These are phyloP conservation scores for Phaeomoniella chlamydospora DNA, from an alignment of 2,329 filamentous ascomycete species.

Conservation along the genomic window DNA sequence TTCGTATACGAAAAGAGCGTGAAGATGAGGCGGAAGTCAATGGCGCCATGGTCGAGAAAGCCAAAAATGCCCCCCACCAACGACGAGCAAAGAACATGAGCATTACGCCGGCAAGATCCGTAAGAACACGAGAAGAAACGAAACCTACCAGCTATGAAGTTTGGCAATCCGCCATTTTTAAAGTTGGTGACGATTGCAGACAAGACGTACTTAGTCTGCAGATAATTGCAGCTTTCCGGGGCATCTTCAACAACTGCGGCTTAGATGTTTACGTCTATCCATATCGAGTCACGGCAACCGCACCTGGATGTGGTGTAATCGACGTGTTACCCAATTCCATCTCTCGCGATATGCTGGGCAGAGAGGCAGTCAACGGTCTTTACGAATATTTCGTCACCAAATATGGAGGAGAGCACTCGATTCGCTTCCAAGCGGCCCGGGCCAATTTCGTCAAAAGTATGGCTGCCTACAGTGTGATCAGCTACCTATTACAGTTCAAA, in stretches of 20 bases:
- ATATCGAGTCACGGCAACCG: conserved; percentile 92
- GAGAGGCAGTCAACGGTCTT: conserved; percentile 92
- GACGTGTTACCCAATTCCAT: conserved; percentile 97
- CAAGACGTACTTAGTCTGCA: conserved; percentile 94
- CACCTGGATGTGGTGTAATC: conserved; percentile 93
- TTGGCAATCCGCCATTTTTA: conserved; percentile 99
- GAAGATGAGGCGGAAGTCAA: conserved; percentile 30
- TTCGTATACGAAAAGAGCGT: conserved; percentile 78
- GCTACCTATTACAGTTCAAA: conserved; percentile 95
- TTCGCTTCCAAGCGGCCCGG: conserved; percentile 86
- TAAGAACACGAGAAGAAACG: conserved; percentile 5
- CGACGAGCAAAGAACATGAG: conserved; percentile 10
- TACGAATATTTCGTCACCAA: conserved; percentile 98
- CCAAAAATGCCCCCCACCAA: conserved; percentile 15
- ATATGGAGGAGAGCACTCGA: conserved; percentile 90
- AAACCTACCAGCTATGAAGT: conserved; percentile 54
- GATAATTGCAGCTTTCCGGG: conserved; percentile 94
- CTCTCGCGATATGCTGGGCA: conserved; percentile 94
- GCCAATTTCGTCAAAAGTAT: conserved; percentile 98
- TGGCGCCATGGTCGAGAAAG: conserved; percentile 37
- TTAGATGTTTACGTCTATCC: conserved; percentile 95
- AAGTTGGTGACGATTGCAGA: conserved; percentile 95
- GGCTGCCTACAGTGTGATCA: conserved; percentile 96
- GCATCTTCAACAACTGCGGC: conserved; percentile 89
- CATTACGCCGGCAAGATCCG: conserved; percentile 9